These are phyloP conservation scores for Phytophthora litchii DNA, from an alignment of 352 stramenopile genomes.

Conservation along the genomic window DNA sequence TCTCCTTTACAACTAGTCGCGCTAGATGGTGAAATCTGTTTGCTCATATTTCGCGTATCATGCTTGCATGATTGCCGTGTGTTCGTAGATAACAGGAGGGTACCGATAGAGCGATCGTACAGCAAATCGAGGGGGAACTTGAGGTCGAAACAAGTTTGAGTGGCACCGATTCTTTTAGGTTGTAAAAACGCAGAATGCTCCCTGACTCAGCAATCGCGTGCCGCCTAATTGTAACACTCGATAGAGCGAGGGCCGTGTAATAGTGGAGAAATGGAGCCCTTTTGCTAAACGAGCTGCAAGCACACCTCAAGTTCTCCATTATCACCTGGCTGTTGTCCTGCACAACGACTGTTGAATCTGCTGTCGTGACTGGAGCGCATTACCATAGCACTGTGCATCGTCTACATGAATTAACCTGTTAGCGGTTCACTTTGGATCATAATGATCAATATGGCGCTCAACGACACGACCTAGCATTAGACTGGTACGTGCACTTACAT, in stretches of 20 bases:
- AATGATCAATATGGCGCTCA: too few species aligned
- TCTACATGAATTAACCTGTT: too few species aligned
- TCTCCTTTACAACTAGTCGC: too few species aligned
- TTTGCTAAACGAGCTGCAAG: background rate
- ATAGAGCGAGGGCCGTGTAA: background rate
- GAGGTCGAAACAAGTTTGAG: background rate
- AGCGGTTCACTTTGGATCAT: too few species aligned
- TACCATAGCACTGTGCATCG: too few species aligned
- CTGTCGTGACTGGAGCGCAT: conserved; percentile 4
- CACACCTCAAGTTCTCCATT: conserved; percentile 14
- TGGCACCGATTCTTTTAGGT: conserved; percentile 3
- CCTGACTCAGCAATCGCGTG: conserved; percentile 11
- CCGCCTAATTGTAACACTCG: background rate
- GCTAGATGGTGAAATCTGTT: too few species aligned
- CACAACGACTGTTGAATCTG: too few species aligned
- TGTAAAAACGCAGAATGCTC: conserved; percentile 3
- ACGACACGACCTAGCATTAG: background rate
- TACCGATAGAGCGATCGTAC: conserved; percentile 7
- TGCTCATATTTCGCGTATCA: too few species aligned
- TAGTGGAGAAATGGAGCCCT: background rate
- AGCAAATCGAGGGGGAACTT: conserved; percentile 4
- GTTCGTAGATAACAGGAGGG: conserved; percentile 12
- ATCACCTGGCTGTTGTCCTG: conserved; percentile 3
- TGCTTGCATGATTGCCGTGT: background rate
- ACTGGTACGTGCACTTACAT: too few species aligned